Evolutionary conservation across 1,284 basidiomycete species (phyloP).

Genomic region (Fomes fomentarius): DNA sequence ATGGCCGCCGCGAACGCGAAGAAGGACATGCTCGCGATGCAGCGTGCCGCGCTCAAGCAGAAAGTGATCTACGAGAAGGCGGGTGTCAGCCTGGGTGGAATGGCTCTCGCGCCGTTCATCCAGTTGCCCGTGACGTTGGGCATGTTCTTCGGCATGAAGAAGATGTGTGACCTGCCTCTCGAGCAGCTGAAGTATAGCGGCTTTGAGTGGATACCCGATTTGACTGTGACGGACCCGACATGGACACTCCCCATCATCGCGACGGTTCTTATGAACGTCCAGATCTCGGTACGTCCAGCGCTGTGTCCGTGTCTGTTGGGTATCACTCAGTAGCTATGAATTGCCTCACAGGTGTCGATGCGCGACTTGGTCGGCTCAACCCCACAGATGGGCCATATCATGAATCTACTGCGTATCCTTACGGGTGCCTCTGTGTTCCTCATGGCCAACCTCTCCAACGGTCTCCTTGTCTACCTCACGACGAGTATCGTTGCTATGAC

Average conservation of each 20-base stretch:
- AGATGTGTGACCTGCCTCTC: conserved; percentile 73
- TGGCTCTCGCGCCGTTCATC: conserved; percentile 63
- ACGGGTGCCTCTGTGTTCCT: conserved; percentile 64
- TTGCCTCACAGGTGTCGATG: conserved; percentile 54
- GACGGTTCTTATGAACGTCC: conserved; percentile 68
- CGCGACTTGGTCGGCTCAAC: conserved; percentile 55
- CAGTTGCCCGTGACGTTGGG: conserved; percentile 84
- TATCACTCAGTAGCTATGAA: no score
- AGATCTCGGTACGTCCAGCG: conserved; percentile 61
- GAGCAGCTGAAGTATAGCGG: conserved; percentile 81
- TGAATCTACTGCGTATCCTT: conserved; percentile 72
- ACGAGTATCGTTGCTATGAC: conserved; percentile 47
- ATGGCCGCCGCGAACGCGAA: conserved; percentile 38
- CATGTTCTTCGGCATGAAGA: conserved; percentile 85
- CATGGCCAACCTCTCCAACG: conserved; percentile 62
- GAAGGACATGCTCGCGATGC: conserved; percentile 58
- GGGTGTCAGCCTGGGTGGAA: conserved; percentile 65
- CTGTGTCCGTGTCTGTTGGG: no score
- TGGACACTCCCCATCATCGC: conserved; percentile 75
- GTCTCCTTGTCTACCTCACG: conserved; percentile 64
- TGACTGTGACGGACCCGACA: conserved; percentile 81
- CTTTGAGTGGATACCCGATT: conserved; percentile 74
- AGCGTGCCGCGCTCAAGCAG: conserved; percentile 58
- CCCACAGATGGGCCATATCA: conserved; percentile 65
- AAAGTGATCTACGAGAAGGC: conserved; percentile 70